These are phyloP conservation scores for Melocanna baccifera DNA, from an alignment of 176 grass and related monocot genomes.

Conservation along the genomic window DNA sequence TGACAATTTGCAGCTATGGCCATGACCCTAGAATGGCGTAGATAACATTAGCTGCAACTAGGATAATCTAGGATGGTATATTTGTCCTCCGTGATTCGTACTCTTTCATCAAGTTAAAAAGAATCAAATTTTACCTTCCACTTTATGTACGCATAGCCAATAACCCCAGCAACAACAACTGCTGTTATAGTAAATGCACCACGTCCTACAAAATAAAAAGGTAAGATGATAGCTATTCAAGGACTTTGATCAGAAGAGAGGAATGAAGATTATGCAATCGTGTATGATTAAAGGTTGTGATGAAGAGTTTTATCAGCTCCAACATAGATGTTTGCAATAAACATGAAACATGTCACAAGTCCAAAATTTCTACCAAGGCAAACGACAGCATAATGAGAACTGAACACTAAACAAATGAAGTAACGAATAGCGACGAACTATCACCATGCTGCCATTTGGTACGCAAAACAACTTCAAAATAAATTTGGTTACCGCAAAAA, in stretches of 20 bases:
- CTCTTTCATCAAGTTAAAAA: background rate
- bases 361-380: background rate
- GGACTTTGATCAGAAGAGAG: background rate
- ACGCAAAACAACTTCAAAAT: background rate
- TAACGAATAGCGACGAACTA: background rate
- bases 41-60: background rate
- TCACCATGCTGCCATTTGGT: background rate
- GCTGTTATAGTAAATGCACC: slow-evolving; percentile 25
- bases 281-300: background rate
- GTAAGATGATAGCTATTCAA: background rate
- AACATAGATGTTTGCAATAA: background rate
- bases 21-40: background rate
- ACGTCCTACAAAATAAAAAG: slow-evolving; percentile 20
- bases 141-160: slow-evolving; percentile 66
- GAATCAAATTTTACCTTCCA: slow-evolving; percentile 61
- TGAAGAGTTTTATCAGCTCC: background rate
- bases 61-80: background rate
- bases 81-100: background rate
- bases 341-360: background rate
- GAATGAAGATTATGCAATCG: background rate
- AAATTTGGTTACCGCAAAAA: background rate
- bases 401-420: background rate
- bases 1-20: background rate
- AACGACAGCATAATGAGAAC: background rate
- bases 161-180: slow-evolving; percentile 54